Conservation (phyloP, 495 filamentous ascomycete species). For the Aspergillus asperescens region DNA sequence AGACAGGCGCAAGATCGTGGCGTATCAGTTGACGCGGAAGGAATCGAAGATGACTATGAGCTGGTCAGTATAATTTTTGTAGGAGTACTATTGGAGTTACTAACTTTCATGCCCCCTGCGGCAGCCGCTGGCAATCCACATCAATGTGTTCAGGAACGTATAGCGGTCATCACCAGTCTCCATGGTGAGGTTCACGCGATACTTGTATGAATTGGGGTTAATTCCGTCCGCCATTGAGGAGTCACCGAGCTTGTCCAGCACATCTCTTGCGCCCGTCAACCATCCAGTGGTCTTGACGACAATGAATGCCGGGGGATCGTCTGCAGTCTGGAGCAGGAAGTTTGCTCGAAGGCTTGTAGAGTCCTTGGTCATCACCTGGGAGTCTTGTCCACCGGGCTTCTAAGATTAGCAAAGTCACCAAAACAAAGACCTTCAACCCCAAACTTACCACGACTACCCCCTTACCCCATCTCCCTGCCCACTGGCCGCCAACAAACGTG, state of each 20-base stretch:
- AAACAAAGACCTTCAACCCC: neutral
- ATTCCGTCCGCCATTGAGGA: slow-evolving; percentile 44
- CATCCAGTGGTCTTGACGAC: slow-evolving; percentile 54
- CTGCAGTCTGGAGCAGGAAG: slow-evolving; percentile 53
- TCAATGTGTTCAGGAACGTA: slow-evolving; percentile 55
- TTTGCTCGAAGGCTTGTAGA: slow-evolving; percentile 49
- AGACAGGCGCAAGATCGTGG: slow-evolving; percentile 24
- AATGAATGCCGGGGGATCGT: slow-evolving; percentile 56
- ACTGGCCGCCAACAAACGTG: slow-evolving; percentile 52
- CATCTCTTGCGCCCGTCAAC: slow-evolving; percentile 52
- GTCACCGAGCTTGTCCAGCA: slow-evolving; percentile 54
- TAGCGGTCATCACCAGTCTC: slow-evolving; percentile 58
- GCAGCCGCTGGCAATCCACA: slow-evolving; percentile 59
- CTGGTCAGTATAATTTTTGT: neutral
- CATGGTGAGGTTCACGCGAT: slow-evolving; percentile 54
- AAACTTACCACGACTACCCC: slow-evolving; percentile 52
- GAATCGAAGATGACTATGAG: slow-evolving; percentile 42
- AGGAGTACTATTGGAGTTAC: neutral
- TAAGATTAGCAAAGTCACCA: neutral
- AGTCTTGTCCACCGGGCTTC: slow-evolving; percentile 57
- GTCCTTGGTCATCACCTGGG: slow-evolving; percentile 52
- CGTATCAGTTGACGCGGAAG: slow-evolving; percentile 42
- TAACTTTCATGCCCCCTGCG: slow-evolving; percentile 53
- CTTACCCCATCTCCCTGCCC: slow-evolving; percentile 57
- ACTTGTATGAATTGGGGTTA: slow-evolving; percentile 54